Evolutionary conservation across 805 yeast genomes (phyloP).

Genomic region (Yamadazyma endophytica): DNA sequence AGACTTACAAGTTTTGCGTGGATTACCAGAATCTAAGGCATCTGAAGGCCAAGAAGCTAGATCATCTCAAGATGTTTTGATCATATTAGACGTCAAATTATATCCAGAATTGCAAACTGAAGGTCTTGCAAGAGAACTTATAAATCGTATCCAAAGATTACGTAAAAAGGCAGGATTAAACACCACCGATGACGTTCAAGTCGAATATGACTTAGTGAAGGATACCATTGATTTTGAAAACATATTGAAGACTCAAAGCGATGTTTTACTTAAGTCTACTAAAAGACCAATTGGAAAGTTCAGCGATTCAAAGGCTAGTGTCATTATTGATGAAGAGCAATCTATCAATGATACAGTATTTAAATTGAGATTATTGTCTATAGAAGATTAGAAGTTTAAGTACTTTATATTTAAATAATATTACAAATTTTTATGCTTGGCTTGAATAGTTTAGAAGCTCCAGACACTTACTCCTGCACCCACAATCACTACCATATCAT

Average conservation of each 20-base stretch:
- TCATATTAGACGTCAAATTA: slow-evolving; percentile 82
- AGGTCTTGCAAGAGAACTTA: slow-evolving; percentile 93
- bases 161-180: slow-evolving; percentile 94
- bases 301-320: slow-evolving; percentile 37
- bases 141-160: slow-evolving; percentile 95
- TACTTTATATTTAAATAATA: not conserved
- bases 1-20: slow-evolving; percentile 87
- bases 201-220: slow-evolving; percentile 66
- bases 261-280: slow-evolving; percentile 71
- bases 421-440: not conserved
- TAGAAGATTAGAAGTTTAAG: slow-evolving; percentile 28
- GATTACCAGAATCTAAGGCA: slow-evolving; percentile 65
- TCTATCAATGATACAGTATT: slow-evolving; percentile 69
- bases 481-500: slow-evolving; percentile 50
- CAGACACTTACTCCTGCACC: slow-evolving; percentile 78
- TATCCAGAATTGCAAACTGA: slow-evolving; percentile 88
- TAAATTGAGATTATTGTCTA: slow-evolving; percentile 69
- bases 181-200: slow-evolving; percentile 91
- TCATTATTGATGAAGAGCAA: slow-evolving; percentile 85
- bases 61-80: slow-evolving; percentile 83
- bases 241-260: slow-evolving; percentile 61
- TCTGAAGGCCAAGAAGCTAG: slow-evolving; percentile 78
- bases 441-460: slow-evolving; percentile 11
- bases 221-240: slow-evolving; percentile 63
- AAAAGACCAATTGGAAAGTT: slow-evolving; percentile 55